phyloP scores from a whole-genome alignment of 176 grass and related monocot species.

The Pharus latifolius region DNA sequence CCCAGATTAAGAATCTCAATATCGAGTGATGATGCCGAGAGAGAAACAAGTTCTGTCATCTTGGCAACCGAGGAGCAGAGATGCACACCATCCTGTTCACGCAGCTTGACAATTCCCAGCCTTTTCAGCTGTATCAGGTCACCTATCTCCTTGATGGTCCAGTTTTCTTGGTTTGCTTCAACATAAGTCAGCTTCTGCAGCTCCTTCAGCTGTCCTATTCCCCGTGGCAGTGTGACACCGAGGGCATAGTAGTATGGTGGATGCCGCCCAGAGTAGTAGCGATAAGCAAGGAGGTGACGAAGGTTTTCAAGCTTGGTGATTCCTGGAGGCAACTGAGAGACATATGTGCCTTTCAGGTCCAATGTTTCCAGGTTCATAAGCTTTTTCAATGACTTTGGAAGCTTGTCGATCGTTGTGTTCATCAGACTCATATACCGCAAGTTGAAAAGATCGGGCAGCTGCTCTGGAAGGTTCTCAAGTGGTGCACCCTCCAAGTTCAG shows the following conservation, averaged over 20 bases:
- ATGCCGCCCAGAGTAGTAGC: constrained; percentile 3
- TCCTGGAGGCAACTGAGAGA: constrained; percentile 20
- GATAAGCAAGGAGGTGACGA: constrained; percentile 35
- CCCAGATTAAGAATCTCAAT: constrained; percentile 16
- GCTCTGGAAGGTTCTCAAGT: background rate
- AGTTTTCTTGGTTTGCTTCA: constrained; percentile 16
- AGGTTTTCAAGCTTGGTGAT: constrained; percentile 26
- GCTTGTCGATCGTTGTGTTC: constrained; percentile 21
- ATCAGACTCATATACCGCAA: constrained; percentile 22
- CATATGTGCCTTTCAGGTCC: constrained; percentile 40
- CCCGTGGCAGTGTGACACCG: constrained; percentile 12
- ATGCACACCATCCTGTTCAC: constrained; percentile 3
- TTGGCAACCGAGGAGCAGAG: constrained; percentile 18
- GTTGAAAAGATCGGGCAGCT: constrained; percentile 7
- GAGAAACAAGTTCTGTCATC: constrained; percentile 18
- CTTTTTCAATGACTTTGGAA: constrained; percentile 20
- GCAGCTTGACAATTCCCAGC: constrained; percentile 34
- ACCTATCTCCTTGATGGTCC: constrained; percentile 14
- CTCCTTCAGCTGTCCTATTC: constrained; percentile 20
- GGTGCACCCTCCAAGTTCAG: constrained; percentile 24
- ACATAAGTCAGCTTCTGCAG: constrained; percentile 35
- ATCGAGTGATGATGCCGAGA: constrained; percentile 16
- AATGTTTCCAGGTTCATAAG: constrained; percentile 29
- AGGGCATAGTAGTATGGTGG: constrained; percentile 20
- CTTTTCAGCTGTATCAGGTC: constrained; percentile 22